Evolutionary conservation across 768 basidiomycete species (phyloP), one percentile per base, ranked within the genome.

Genomic region (Gelatoporia subvermispora): DNA sequence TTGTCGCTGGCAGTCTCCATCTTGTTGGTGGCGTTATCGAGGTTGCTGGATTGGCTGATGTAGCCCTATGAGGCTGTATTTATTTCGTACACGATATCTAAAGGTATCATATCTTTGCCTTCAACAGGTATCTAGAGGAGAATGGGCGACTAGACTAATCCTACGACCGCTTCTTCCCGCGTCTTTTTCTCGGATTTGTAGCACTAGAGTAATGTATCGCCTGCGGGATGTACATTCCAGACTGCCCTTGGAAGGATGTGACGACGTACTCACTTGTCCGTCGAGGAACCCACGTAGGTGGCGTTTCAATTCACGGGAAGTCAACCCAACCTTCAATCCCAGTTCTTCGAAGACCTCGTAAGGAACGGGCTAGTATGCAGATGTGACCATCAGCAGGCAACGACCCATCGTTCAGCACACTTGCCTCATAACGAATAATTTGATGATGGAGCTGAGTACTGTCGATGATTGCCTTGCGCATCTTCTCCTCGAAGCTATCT

Each of bases 1-100:
- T 99, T 15, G 93, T 95, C 5, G 77, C 92, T 2, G 96, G 96
- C 3, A 96, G 93, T 66, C 65, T 99, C 53, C 94, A 94, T 68
- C 77, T 99, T 15, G 84, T 98, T 7, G 96, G 96, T 17, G 96
- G 96, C 2, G 73, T 93, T 11, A 86, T 98, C 46, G 95, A 97
- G 62, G 93, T 90, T 13, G 88, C 93, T 16, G 85, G 82, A 18
- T 64, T 98, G 35, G 78, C 85, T n/a, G 76, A 82, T 25, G 69
- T 76, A 48, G 84, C 84, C 28, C 67, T 91, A 45, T 84, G 68
- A 63, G 11, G 23, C 31, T 36, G n/a, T 13, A 31, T 13, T 5
- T 7, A 31, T 5, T 31, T 5, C 28, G 13, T 5, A 7, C 28
- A 13, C 28, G 7, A 31, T 13, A 13, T 7, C 13, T 31, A 5